Conservation (phyloP, 2,329 filamentous ascomycete genomes). For the Colletotrichum eremochloae region DNA sequence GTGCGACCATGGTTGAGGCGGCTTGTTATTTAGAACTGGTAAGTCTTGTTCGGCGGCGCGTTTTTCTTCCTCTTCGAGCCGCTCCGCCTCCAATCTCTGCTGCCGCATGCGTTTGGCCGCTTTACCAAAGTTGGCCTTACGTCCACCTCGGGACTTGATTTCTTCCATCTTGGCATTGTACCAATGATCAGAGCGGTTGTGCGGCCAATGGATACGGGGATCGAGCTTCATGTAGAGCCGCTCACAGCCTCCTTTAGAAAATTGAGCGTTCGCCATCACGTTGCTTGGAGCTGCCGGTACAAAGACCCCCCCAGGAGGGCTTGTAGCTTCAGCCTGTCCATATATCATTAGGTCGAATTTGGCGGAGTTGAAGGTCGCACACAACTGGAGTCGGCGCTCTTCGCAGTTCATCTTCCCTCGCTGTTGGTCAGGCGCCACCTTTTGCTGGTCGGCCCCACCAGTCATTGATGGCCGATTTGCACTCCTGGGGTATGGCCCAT, state of each 20-base stretch:
- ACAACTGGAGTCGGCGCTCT: constrained; percentile 28
- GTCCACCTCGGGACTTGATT: constrained; percentile 61
- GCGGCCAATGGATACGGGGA: constrained; percentile 63
- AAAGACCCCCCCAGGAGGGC: constrained; percentile 33
- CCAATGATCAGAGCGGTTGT: constrained; percentile 61
- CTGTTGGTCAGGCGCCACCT: neutral
- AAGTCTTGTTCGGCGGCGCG: constrained; percentile 7
- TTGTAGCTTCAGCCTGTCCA: constrained; percentile 34
- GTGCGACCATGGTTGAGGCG: constrained; percentile 49
- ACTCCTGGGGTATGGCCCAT: neutral
- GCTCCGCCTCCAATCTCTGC: constrained; percentile 45
- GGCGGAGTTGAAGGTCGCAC: constrained; percentile 34
- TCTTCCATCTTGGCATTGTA: constrained; percentile 62
- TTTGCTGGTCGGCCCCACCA: neutral
- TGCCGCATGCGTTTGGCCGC: constrained; percentile 55
- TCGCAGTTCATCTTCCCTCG: constrained; percentile 17
- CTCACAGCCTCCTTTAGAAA: constrained; percentile 44
- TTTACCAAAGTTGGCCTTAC: constrained; percentile 66
- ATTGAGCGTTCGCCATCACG: constrained; percentile 18
- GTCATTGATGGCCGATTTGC: neutral
- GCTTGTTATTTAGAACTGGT: constrained; percentile 24
- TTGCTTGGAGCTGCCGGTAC: neutral
- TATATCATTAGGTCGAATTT: constrained; percentile 43
- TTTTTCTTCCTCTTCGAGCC: constrained; percentile 5
- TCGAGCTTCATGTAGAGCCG: constrained; percentile 62